Percentiles rank a stretch among this genome's conserved stretches.
phyloP scores from a whole-genome alignment of 2,329 filamentous ascomycete genomes.

The Xylariales sp. region DNA sequence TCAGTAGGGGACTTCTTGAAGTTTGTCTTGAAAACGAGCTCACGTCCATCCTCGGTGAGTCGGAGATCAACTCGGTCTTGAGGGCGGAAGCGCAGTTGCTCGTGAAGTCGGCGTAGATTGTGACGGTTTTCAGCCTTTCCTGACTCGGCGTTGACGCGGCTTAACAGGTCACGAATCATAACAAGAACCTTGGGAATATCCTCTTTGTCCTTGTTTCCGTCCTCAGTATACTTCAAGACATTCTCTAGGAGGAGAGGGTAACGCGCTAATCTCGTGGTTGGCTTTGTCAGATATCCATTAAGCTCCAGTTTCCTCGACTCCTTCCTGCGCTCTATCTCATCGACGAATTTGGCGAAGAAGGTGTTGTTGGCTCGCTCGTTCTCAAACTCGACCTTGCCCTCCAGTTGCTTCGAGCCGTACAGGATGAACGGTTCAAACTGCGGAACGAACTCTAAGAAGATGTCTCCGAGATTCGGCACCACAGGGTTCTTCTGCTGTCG shows the following conservation, averaged over 20 bases:
- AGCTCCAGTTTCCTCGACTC: conserved; percentile 95
- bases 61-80: conserved; percentile 92
- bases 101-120: conserved; percentile 87
- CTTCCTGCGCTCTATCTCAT: conserved; percentile 92
- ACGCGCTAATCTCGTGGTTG: conserved; percentile 88
- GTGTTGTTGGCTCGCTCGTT: conserved; percentile 87
- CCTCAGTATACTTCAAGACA: conserved; percentile 85
- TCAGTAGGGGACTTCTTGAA: conserved; percentile 92
- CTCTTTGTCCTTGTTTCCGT: conserved; percentile 82
- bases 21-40: conserved; percentile 89
- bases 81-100: conserved; percentile 84
- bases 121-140: conserved; percentile 97
- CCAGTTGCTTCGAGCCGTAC: conserved; percentile 92
- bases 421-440: conserved; percentile 94
- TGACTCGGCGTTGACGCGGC: conserved; percentile 87
- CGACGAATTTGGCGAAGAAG: conserved; percentile 84
- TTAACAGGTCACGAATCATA: conserved; percentile 82
- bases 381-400: conserved; percentile 97
- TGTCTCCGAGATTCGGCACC: conserved; percentile 85
- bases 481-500: conserved; percentile 88
- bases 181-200: conserved; percentile 87
- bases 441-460: conserved; percentile 88
- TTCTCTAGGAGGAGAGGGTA: conserved; percentile 91
- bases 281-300: conserved; percentile 96
- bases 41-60: conserved; percentile 86